Conservation (phyloP, 306 rosid species). For the Senna siamea region DNA sequence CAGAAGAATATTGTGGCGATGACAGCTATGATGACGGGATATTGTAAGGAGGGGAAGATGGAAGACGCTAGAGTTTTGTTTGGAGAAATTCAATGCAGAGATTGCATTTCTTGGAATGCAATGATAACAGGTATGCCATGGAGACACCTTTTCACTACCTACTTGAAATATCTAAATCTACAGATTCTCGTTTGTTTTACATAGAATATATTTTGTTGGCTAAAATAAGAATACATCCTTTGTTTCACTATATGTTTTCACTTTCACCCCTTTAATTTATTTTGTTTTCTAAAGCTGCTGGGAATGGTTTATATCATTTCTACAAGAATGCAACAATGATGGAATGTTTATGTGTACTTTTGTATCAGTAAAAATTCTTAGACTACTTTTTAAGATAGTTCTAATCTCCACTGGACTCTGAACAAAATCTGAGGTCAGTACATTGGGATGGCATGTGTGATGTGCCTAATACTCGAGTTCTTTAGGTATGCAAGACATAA, state of each 20-base stretch:
- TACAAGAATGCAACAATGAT: neutral
- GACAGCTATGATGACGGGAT: conserved; percentile 61
- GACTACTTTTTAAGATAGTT: conserved; percentile 6
- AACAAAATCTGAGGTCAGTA: neutral
- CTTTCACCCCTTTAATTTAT: neutral
- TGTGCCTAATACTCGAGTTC: no score
- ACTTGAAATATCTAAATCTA: neutral
- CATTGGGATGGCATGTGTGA: neutral
- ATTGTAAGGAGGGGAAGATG: conserved; percentile 54
- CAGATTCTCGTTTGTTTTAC: neutral
- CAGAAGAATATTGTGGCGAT: conserved; percentile 45
- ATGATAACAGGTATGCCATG: conserved; percentile 52
- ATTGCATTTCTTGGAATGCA: conserved; percentile 58
- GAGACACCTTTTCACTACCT: neutral
- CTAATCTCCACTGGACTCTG: neutral
- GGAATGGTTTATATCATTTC: neutral
- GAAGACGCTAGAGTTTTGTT: conserved; percentile 54
- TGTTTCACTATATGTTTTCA: neutral
- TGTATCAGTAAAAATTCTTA: neutral
- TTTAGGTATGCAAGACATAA: neutral
- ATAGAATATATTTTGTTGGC: neutral
- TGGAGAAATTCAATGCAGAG: conserved; percentile 46
- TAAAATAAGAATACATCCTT: neutral
- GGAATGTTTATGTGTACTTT: neutral
- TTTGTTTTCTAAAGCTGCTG: neutral